A percentile compares a stretch with the other conserved stretches of the same genome.
phyloP scores from a whole-genome alignment of 2,329 filamentous ascomycete species.

The Trichoderma asperellum region DNA sequence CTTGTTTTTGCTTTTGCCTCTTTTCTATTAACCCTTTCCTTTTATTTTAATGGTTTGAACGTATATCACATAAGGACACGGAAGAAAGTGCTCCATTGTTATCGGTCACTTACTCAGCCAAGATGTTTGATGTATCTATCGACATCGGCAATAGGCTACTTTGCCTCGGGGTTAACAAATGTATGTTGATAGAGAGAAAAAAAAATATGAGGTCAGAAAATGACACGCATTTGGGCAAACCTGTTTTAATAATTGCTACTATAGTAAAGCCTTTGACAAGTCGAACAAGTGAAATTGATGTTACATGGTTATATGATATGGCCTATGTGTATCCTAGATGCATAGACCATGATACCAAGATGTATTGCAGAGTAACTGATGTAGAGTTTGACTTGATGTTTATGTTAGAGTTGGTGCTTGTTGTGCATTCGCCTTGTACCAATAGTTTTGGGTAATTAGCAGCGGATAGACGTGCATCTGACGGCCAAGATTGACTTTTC shows the following conservation, averaged over 20 bases:
- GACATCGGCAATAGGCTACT: constrained; percentile 6
- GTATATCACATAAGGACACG: constrained; percentile 26
- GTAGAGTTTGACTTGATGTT: neutral
- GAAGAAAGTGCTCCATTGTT: constrained; percentile 21
- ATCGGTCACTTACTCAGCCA: constrained; percentile 20
- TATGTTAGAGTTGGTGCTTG: neutral
- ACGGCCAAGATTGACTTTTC: too few relatives aligned
- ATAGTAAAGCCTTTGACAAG: neutral
- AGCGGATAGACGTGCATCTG: too few relatives aligned
- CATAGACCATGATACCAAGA: too few relatives aligned
- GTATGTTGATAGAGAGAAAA: constrained; percentile 28
- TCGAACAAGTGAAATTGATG: neutral
- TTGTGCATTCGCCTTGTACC: too few relatives aligned
- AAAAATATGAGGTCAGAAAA: constrained; percentile 24
- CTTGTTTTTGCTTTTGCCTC: constrained; percentile 20
- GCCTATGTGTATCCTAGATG: too few relatives aligned
- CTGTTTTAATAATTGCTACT: neutral
- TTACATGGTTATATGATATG: neutral
- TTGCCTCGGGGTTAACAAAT: constrained; percentile 23
- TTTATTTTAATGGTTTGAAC: constrained; percentile 28
- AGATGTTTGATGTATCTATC: constrained; percentile 21
- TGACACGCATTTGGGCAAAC: constrained; percentile 10
- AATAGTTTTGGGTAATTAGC: too few relatives aligned
- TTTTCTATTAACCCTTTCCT: constrained; percentile 24
- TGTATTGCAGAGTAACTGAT: too few relatives aligned